A percentile compares a stretch with the other conserved stretches of the same genome.
Conservation (phyloP, 2,329 filamentous ascomycete genomes). For the Parafenestella ontariensis region DNA sequence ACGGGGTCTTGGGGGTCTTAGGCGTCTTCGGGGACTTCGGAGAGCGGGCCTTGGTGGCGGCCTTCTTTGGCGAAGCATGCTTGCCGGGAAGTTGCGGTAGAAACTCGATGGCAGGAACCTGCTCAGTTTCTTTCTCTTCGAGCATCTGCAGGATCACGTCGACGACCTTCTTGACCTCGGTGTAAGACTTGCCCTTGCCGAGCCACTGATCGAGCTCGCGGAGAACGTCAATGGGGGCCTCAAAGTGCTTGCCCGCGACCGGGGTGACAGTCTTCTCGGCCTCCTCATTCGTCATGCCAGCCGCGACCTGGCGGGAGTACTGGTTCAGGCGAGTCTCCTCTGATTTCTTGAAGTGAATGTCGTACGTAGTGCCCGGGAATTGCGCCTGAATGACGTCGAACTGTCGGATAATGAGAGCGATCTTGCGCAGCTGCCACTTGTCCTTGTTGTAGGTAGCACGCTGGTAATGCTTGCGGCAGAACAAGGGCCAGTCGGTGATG, state of each 20-base stretch:
- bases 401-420: slow-evolving; percentile 42
- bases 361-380: slow-evolving; percentile 41
- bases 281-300: slow-evolving; percentile 12
- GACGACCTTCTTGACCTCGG: slow-evolving; percentile 29
- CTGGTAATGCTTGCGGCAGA: slow-evolving; percentile 52
- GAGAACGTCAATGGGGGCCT: slow-evolving; percentile 45
- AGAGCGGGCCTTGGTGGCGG: slow-evolving; percentile 8
- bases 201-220: slow-evolving; percentile 35
- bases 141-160: slow-evolving; percentile 40
- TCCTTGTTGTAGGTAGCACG: slow-evolving; percentile 48
- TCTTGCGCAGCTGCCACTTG: slow-evolving; percentile 45
- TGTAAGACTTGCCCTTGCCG: slow-evolving; percentile 27
- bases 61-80: slow-evolving; percentile 15
- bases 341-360: slow-evolving; percentile 44
- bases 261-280: slow-evolving; percentile 21
- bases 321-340: slow-evolving; percentile 43
- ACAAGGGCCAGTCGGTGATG: slow-evolving; percentile 43
- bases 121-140: slow-evolving; percentile 27
- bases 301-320: slow-evolving; percentile 33
- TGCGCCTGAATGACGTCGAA: slow-evolving; percentile 41
- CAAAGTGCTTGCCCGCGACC: slow-evolving; percentile 31
- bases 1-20: slow-evolving; percentile 20
- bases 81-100: slow-evolving; percentile 35
- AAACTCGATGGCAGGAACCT: slow-evolving; percentile 43
- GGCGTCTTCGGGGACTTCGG: slow-evolving; percentile 13